These are phyloP conservation scores for Goniomonas avonlea DNA, from an alignment of 78 protist genomes.

Conservation along the genomic window DNA sequence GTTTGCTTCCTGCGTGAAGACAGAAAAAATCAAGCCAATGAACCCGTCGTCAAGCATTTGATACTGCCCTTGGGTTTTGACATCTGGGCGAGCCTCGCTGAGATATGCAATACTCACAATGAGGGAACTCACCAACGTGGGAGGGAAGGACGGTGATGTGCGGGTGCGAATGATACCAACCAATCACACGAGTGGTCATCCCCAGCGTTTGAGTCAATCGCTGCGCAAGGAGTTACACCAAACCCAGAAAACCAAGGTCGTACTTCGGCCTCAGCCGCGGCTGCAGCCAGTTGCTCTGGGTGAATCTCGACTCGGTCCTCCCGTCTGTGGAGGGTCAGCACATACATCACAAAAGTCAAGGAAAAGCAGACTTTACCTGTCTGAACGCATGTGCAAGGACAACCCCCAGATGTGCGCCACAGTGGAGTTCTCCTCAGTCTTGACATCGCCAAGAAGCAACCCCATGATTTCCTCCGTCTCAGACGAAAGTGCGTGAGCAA, in stretches of 20 bases:
- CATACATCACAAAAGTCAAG: too few relatives aligned
- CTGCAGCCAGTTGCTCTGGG: conserved; percentile 48
- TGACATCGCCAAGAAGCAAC: conserved; percentile 45
- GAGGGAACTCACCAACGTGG: conserved; percentile 46
- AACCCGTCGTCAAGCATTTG: conserved; percentile 35
- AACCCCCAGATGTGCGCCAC: neutral
- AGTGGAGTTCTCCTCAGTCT: neutral
- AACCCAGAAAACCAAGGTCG: neutral
- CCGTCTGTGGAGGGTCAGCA: neutral
- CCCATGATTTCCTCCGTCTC: conserved; percentile 68
- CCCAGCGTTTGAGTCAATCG: conserved; percentile 6
- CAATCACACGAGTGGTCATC: conserved; percentile 47
- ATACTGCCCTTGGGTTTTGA: neutral
- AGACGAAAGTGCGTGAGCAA: conserved; percentile 49
- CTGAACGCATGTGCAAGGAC: neutral
- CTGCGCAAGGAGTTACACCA: neutral
- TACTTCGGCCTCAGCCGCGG: neutral
- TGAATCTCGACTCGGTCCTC: conserved; percentile 65
- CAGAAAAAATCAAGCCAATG: conserved; percentile 55
- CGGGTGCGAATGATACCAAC: conserved; percentile 82
- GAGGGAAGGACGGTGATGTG: conserved; percentile 68
- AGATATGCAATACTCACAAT: neutral
- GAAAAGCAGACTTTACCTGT: too few relatives aligned
- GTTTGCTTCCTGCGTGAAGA: conserved; percentile 17
- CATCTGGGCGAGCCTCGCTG: neutral